phyloP scores from a whole-genome alignment of 768 basidiomycete species.

The Hericium rajendrae region DNA sequence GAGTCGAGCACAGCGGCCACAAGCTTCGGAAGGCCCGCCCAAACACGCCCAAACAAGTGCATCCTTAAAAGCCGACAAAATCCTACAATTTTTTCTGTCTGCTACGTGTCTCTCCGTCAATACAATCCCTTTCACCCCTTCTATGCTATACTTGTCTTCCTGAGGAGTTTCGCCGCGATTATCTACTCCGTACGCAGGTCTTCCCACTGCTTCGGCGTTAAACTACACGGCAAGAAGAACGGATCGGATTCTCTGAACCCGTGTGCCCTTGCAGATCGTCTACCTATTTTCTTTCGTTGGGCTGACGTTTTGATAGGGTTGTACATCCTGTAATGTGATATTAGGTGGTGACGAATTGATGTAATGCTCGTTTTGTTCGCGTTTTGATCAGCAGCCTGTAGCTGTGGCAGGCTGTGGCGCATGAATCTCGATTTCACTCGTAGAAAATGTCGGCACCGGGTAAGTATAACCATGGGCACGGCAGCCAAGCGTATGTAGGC shows the following conservation, averaged over 20 bases:
- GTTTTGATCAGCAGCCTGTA: no score
- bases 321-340: slow-evolving; percentile 1
- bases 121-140: neutral
- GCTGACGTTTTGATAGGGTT: slow-evolving; percentile 37
- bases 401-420: no score
- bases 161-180: slow-evolving; percentile 33
- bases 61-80: neutral
- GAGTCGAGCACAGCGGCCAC: neutral
- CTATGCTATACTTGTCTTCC: neutral
- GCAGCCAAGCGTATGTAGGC: no score
- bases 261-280: slow-evolving; percentile 46
- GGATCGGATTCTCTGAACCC: slow-evolving; percentile 11
- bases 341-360: no score
- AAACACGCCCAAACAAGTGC: neutral
- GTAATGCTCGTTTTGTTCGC: no score
- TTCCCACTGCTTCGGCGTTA: slow-evolving; percentile 48
- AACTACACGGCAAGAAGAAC: slow-evolving; percentile 54
- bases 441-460: no score
- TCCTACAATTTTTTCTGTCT: neutral
- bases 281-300: slow-evolving; percentile 25
- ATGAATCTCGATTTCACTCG: no score
- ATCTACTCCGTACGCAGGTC: slow-evolving; percentile 50
- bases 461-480: no score
- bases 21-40: neutral
- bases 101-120: neutral